A percentile compares a stretch with the other conserved stretches of the same genome.
These are phyloP conservation scores for Auriscalpium microsporum DNA, from an alignment of 768 basidiomycete genomes.

Conservation along the genomic window DNA sequence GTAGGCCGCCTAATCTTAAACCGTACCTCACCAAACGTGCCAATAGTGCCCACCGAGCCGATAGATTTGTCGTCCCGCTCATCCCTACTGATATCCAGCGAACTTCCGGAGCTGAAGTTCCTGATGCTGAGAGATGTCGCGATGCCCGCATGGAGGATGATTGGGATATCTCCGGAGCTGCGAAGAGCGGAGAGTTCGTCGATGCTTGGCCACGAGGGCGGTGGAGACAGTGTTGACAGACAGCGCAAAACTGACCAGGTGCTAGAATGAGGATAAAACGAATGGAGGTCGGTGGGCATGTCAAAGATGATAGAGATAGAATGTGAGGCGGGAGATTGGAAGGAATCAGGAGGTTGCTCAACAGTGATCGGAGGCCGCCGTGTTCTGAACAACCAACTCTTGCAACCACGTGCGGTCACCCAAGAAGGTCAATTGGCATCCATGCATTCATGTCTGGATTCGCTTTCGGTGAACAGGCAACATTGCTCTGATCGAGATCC, in stretches of 20 bases:
- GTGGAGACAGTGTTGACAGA: slow-evolving; percentile 9
- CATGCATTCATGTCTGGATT: no score
- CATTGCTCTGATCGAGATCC: no score
- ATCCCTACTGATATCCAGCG: neutral
- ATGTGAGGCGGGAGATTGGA: neutral
- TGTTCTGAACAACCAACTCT: no score
- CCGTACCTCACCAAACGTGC: neutral
- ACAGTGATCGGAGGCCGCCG: neutral
- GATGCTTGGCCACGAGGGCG: slow-evolving; percentile 11
- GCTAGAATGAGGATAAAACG: slow-evolving; percentile 2
- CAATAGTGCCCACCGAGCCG: neutral
- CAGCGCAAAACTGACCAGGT: slow-evolving; percentile 8
- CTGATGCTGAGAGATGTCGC: neutral
- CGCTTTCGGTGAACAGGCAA: no score
- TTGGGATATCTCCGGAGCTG: slow-evolving; percentile 12
- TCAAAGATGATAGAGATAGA: slow-evolving; percentile 1
- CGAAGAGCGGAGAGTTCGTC: slow-evolving; percentile 1
- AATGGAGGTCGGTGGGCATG: neutral
- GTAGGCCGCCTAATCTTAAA: neutral
- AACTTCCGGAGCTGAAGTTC: neutral
- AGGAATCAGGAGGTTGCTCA: neutral
- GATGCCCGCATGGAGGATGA: slow-evolving; percentile 7
- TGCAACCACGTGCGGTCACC: no score
- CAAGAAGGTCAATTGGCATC: no score
- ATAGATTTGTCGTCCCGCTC: neutral